Evolutionary conservation across 78 protist genomes (phyloP).

Genomic region (Fonticula alba): DNA sequence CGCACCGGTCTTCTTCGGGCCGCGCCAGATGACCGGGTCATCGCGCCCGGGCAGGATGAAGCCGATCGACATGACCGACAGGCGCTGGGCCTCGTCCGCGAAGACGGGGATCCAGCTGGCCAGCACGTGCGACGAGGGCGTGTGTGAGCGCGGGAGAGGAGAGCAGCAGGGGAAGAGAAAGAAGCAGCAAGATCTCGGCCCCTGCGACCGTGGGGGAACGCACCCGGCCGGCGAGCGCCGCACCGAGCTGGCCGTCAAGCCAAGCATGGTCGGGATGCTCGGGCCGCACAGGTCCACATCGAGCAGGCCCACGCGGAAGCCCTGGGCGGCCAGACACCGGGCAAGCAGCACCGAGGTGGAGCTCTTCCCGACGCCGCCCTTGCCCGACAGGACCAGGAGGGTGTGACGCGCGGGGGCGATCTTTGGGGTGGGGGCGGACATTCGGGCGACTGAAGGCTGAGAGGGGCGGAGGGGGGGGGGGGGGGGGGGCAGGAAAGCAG

Average conservation of each 20-base stretch:
- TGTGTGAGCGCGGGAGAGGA: neutral
- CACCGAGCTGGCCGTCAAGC: constrained; percentile 31
- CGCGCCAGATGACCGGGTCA: constrained; percentile 67
- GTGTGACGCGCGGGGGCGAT: too few relatives aligned
- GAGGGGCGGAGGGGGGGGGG: too few relatives aligned
- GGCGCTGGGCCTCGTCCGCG: constrained; percentile 2
- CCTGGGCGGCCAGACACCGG: constrained; percentile 5
- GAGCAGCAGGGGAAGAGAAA: neutral
- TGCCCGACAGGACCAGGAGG: constrained; percentile 47
- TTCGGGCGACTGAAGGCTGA: too few relatives aligned
- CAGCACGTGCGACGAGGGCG: neutral
- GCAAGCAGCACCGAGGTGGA: constrained; percentile 26
- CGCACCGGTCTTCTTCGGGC: constrained; percentile 33
- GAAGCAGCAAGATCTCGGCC: neutral
- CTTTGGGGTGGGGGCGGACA: too few relatives aligned
- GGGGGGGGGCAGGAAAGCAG: too few relatives aligned
- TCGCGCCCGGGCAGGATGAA: constrained; percentile 20
- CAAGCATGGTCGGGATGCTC: constrained; percentile 46
- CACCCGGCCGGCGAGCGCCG: constrained; percentile 37
- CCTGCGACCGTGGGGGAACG: neutral
- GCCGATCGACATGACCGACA: constrained; percentile 44
- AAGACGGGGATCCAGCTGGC: constrained; percentile 52
- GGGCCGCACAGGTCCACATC: constrained; percentile 86
- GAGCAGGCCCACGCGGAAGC: constrained; percentile 53
- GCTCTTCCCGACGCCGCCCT: constrained; percentile 83